Base-by-base conservation (phyloP, 2,329 filamentous ascomycete genomes). In the Neobulgaria alba region DNA sequence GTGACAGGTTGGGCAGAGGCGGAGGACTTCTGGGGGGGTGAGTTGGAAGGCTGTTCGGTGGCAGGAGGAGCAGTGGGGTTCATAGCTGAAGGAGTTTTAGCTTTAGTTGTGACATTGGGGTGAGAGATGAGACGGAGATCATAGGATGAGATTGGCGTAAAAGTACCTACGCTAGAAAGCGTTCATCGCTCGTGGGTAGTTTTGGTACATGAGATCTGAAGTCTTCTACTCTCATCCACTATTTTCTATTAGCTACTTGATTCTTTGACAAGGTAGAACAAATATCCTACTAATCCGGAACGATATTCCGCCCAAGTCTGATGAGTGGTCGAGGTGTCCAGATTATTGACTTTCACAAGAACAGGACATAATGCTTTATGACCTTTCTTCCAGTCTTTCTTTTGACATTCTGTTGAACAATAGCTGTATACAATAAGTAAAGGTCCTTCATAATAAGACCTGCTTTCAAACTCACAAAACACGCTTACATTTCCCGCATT, bases 401-500 rank as follows among this genome's bases (percentile, higher is more conserved):
- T 46, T 30, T 58, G 54, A 32, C 55, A 57, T 30, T 46, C 39
- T 14, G 29, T 41, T 2, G 53, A 55, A 43, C 53, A 58, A 23
- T 58, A 56, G 21, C 39, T 46, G 14, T 26, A 15, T 15, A 3
- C 15, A 30, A 7, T 18, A 3, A 21, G 23, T 12, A 26, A 26
- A 12, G 7, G n/a, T 7, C 23, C 7, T 26, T 7, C 7, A 26
- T 7, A 26, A 26, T 26, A 26, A 12, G 12, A 26, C 7, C 23
- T 7, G 12, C 7, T 26, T 26, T 26, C 12, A 7, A 12, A 7
- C 23, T 7, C 12, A 26, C 23, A 26, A 26, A 7, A 26, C 23
- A 7, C 23, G 23, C 12, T 12, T 26, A 26, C 23, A 26, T 26
- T 26, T 26, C 12, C 23, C 23, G 23, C 23, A 26, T 26, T 26